Evolutionary conservation across 2,329 filamentous ascomycete genomes (phyloP).

Genomic region (Clonostachys rosea): DNA sequence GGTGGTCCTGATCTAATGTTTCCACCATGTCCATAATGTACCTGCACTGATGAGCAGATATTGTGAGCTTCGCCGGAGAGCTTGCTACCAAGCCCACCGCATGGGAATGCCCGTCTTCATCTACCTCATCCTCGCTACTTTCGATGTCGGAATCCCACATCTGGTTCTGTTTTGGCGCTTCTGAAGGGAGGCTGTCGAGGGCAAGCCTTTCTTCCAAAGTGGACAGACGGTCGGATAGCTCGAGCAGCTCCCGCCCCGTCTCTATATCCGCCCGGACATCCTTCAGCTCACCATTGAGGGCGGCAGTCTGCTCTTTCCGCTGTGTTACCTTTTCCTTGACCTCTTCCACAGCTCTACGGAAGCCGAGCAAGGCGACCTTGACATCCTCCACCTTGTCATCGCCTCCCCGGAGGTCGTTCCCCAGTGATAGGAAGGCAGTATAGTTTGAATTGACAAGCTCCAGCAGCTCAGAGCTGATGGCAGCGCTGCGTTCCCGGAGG

Average conservation of each 20-base stretch:
- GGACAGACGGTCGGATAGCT: conserved; percentile 58
- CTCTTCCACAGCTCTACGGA: conserved; percentile 75
- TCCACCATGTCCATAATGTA: conserved; percentile 34
- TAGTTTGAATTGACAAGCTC: conserved; percentile 97
- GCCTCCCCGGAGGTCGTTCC: conserved; percentile 76
- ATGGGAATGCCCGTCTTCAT: conserved; percentile 30
- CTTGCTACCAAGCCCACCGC: conserved; percentile 32
- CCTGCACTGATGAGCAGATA: conserved; percentile 39
- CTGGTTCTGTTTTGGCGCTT: conserved; percentile 9
- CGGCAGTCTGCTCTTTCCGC: conserved; percentile 58
- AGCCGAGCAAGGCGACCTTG: conserved; percentile 79
- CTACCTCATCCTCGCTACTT: conserved; percentile 21
- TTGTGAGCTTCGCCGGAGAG: conserved; percentile 38
- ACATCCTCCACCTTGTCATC: conserved; percentile 91
- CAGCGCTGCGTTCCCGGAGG: conserved; percentile 72
- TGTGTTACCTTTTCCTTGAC: conserved; percentile 62
- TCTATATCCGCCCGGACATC: conserved; percentile 61
- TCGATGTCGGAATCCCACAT: conserved; percentile 24
- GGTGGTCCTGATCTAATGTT: conserved; percentile 37
- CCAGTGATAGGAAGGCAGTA: conserved; percentile 81
- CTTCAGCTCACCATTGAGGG: conserved; percentile 62
- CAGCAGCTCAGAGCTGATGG: conserved; percentile 80
- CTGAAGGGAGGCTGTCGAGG: conserved; percentile 33
- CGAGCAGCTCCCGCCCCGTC: conserved; percentile 56
- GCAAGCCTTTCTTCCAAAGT: conserved; percentile 61